Base-by-base conservation (phyloP, 805 yeast species). In the Maudiozyma bulderi region DNA sequence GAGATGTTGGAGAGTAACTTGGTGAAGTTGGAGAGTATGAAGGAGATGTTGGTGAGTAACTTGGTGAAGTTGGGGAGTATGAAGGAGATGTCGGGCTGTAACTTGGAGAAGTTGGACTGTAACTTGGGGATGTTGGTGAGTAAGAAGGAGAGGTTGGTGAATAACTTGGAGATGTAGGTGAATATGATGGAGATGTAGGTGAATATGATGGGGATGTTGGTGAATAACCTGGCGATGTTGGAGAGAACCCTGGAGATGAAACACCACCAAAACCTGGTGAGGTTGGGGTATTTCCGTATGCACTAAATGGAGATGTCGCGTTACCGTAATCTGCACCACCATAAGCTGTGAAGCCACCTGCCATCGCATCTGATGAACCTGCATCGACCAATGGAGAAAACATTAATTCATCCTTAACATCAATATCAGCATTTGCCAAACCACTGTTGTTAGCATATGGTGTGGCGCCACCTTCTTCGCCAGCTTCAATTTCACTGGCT, bases 361-460 rank as follows among this genome's bases (percentile, higher is more conserved):
- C 74, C 64, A 66, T 64, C 48, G 82, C 88, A 50, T 85, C 89
- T 43, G 78, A 77, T 47, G 82, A 77, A 57, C 96, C 95, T 33
- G 96, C 80, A 52, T 89, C 93, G 37, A 77, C 86, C 65, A 93
- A 75, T 49, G 99, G 99, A 45, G 99, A 93, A 75, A 93, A 93
- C 59, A 86, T 87, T 35, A 84, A 81, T 54, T 84, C 88, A 57
- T 83, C 90, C 54, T 73, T 73, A 52, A 76, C 76, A 54, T 80
- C 83, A 48, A 70, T 69, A 61, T 81, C 82, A 52, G 82, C 79
- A 60, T 81, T 85, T 48, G 80, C 70, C 42, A 72, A 58, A 11
- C 84, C 86, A 40, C 78, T 76, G 51, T 78, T 76, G 48, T 73
- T 76, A 61, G 85, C 87, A 69, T 90, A 90, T 44, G 96, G 96